These are phyloP conservation scores for Fusarium sp. DNA, from an alignment of 2,329 filamentous ascomycete genomes.

Conservation along the genomic window DNA sequence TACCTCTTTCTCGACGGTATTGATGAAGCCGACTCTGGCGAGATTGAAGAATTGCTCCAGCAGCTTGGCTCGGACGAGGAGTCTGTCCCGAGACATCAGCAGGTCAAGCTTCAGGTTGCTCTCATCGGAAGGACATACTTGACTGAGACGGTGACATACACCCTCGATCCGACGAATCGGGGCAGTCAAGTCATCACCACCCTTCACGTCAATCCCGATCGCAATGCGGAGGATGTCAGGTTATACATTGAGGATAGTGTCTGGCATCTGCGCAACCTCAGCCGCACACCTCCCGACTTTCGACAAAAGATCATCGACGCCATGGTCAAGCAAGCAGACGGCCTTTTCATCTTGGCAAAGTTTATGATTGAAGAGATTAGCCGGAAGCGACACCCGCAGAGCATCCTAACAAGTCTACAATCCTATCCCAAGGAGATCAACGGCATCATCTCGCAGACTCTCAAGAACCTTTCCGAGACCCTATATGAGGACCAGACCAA, in stretches of 20 bases:
- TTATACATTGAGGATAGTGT: slow-evolving; percentile 55
- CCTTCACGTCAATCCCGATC: slow-evolving; percentile 54
- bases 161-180: slow-evolving; percentile 47
- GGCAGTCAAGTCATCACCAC: slow-evolving; percentile 49
- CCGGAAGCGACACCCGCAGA: slow-evolving; percentile 55
- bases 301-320: slow-evolving; percentile 51
- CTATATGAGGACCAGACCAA: slow-evolving; percentile 52
- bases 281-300: slow-evolving; percentile 46
- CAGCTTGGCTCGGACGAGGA: slow-evolving; percentile 46
- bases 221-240: slow-evolving; percentile 54
- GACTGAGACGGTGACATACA: slow-evolving; percentile 49
- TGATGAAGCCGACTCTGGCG: slow-evolving; percentile 54
- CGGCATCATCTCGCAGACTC: slow-evolving; percentile 54
- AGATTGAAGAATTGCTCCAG: slow-evolving; percentile 50
- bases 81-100: slow-evolving; percentile 20
- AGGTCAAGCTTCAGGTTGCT: slow-evolving; percentile 49
- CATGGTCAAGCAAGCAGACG: slow-evolving; percentile 55
- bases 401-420: slow-evolving; percentile 55
- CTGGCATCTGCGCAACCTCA: slow-evolving; percentile 50
- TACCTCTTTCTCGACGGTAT: slow-evolving; percentile 59
- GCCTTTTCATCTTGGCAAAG: slow-evolving; percentile 59
- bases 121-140: slow-evolving; percentile 55
- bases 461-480: slow-evolving; percentile 53
- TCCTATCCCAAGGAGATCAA: slow-evolving; percentile 56
- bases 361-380: slow-evolving; percentile 61